Evolutionary conservation across 2,329 filamentous ascomycete species (phyloP), one percentile per base, ranked within the genome.

Genomic region (Blastomyces emzantsi): DNA sequence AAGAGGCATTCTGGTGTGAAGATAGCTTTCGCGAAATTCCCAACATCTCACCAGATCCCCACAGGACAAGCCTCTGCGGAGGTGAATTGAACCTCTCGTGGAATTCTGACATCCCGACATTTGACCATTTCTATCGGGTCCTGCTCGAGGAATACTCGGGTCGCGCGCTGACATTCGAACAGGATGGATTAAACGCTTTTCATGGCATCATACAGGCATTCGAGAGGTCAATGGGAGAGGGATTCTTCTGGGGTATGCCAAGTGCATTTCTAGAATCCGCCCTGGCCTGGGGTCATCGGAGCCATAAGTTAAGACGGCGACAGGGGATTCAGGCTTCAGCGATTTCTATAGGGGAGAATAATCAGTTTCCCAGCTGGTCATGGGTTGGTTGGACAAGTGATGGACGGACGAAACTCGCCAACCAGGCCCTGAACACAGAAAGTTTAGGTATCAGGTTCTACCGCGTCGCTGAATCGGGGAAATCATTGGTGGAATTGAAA

Each of bases 1-100:
- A 55, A 55, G 52, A 55, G 52, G 52, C 52, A 33, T 55, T 55
- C 52, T 36, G 52, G 52, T 55, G 52, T 33, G 52, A 55, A 33
- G 52, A 55, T 55, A 55, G 52, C 17, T 55, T 55, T 55, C 52
- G 52, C 3, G 52, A 55, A 17, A 4, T 55, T 17, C 28, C 28
- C 52, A 55, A 36, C 52, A 15, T 55, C 17, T 55, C 52, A 5
- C 52, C 52, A 8, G 52, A 55, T 19, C 52, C 52, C 2, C 52
- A 55, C 28, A 25, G 52, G 13, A 55, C 52, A 33, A 55, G 52
- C 25, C 52, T 55, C 19, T 55, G 52, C 28, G 52, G 52, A 55
- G 52, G 52, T 13, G 52, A 55, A 55, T 17, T 55, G 15, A 55
- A 55, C 28, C 52, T 55, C 28, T 30, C 52, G 52, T 55, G 28